Percentiles rank a stretch among this genome's conserved stretches.
Conservation (phyloP, 306 rosid genomes). For the Myrica gale region DNA sequence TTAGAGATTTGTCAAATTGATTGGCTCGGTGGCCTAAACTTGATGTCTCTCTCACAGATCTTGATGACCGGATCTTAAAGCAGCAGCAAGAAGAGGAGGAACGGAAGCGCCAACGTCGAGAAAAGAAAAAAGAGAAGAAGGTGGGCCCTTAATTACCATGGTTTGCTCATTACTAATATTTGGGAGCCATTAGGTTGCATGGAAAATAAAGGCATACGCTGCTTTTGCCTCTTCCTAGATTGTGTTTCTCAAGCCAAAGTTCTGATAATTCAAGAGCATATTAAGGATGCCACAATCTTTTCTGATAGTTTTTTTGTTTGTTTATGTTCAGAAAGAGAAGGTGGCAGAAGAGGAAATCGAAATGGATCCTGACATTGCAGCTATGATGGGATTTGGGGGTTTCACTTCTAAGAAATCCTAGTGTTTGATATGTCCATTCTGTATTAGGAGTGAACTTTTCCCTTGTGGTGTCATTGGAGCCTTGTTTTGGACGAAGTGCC, state of each 20-base stretch:
- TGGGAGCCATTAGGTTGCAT: background rate
- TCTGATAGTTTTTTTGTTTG: constrained; percentile 4
- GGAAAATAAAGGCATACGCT: background rate
- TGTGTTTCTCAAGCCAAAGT: background rate
- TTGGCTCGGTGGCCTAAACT: background rate
- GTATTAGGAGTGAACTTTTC: constrained; percentile 22
- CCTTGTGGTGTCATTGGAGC: constrained; percentile 14
- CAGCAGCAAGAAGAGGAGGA: constrained; percentile 99
- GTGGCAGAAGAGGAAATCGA: constrained; percentile 73
- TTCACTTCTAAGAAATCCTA: constrained; percentile 72
- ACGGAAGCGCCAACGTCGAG: constrained; percentile 80
- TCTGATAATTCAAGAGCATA: background rate
- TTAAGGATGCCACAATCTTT: background rate
- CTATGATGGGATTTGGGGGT: constrained; percentile 99
- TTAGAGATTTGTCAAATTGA: background rate
- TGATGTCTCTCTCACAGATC: constrained; percentile 44
- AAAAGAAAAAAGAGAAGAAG: constrained; percentile 92
- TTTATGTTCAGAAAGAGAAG: constrained; percentile 67
- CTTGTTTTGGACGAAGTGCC: background rate
- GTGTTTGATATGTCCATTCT: background rate
- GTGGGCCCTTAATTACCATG: constrained; percentile 36
- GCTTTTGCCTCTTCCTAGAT: background rate
- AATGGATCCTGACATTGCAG: constrained; percentile 86
- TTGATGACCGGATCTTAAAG: constrained; percentile 84
- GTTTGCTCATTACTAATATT: constrained; percentile 6